Base-by-base conservation (phyloP, 148 eudicot genomes). In the Dianthus caryophyllus region DNA sequence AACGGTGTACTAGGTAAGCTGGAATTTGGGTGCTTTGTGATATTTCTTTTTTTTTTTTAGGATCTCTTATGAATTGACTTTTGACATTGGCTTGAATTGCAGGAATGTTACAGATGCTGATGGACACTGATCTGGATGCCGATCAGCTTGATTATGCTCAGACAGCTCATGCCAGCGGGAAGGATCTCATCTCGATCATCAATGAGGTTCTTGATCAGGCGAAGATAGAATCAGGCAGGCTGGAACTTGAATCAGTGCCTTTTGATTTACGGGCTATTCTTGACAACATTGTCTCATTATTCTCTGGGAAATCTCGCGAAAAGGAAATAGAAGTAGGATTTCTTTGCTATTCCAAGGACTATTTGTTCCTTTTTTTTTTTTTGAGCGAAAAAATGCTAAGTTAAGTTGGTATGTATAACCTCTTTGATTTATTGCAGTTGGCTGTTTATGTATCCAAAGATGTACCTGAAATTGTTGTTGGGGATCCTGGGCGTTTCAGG, bases 31-130 rank as follows among this genome's bases (percentile, higher is more conserved):
- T 6, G 48, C 22, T 25, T 29, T 31, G 11, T 16, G 21, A 10
- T 30, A 5, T 20, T 10, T 62, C 9, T 58, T 21, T 70, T 10
- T 7, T 12, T 36, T 11, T 33, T 36, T 13, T 33, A 17, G n/a
- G 56, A 61, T 20, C 20, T 29, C 24, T 21, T 33, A 6, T 6
- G 38, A 16, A 16, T 48, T 18, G 18, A 30, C 47, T 50, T 30
- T 66, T 52, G 70, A 55, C 21, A 53, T 18, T 54, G 43, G 26
- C 26, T 33, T 48, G 41, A 24, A 30, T 52, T 72, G 53, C 80
- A 91, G 99, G 99, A 25, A 94, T 94, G 99, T 74, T 94, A 67
- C 90, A 90, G 64, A 83, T 84, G 96, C 87, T 94, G 57, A 86
- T 94, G 93, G 93, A 86, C 68, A 90, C 97, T 21, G 76, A 81